Evolutionary conservation across 257 asterid genomes (phyloP), one percentile per base, ranked within the genome.

Genomic region (Penstemon newberryi): DNA sequence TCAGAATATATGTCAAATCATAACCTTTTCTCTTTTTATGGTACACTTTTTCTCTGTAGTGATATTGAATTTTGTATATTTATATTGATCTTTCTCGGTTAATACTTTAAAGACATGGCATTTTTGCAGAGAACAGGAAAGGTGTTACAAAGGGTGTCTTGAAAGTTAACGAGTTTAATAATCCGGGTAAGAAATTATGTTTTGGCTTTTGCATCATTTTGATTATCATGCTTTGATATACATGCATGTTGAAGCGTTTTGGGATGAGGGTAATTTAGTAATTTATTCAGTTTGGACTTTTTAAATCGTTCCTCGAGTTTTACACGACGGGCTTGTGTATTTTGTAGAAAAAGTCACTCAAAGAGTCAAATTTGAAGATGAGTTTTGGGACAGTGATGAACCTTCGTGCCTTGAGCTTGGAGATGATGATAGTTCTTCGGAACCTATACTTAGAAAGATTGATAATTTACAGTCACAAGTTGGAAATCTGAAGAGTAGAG

Each of bases 21-120:
- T 75, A 83, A 70, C 79, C 63, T 88, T 13, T 84, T 88, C 43
- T 88, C 92, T 9, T 82, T 76, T 65, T 71, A 79, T 70, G 90
- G 92, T 84, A 75, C 60, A 19, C 11, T 6, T 63, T 44, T 11
- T 3, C 51, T 60, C 42, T 67, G n/a, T 40, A 12, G 50, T 19
- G 8, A 54, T 44, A 5, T 67, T 56, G 56, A 38, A 25, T 25
- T 64, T 46, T 56, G 7, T 69, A 6, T 49, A 5, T 38, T 19
- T 54, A 36, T 60, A 12, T 36, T 67, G 33, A 58, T 19, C 72
- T 67, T 41, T 73, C 38, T 60, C 33, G 5, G 47, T 75, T 66
- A 67, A 41, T 45, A 52, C 33, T 36, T 63, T 71, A 58, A 67
- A 54, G 61, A 6, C 18, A 41, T 61, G 66, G 25, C 56, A 38